Conservation (phyloP, 2,329 filamentous ascomycete species). For the Ampelomyces quisqualis region DNA sequence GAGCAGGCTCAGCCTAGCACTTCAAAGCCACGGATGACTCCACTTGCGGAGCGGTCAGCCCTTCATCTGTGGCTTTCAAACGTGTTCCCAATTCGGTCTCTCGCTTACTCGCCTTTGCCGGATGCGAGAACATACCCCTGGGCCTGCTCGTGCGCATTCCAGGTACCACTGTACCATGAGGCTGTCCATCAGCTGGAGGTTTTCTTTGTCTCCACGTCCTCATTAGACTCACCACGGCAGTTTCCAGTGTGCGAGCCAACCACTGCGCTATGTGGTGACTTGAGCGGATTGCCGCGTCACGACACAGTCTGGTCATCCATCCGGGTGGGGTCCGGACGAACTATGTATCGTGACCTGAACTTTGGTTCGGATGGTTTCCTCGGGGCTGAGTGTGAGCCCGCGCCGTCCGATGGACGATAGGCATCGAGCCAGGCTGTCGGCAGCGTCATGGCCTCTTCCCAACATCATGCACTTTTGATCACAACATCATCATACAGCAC, state of each 20-base stretch:
- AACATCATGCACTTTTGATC: constrained; percentile 1
- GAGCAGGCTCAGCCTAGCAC: constrained; percentile 9
- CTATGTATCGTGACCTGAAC: neutral
- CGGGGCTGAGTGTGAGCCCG: no score
- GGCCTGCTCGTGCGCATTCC: no score
- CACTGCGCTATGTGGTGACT: no score
- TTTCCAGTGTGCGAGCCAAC: constrained; percentile 2
- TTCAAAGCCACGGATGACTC: constrained; percentile 19
- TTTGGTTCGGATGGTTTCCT: no score
- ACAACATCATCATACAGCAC: constrained; percentile 6
- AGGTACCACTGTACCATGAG: constrained; percentile 2
- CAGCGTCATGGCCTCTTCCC: no score
- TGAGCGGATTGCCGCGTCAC: no score
- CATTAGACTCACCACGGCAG: constrained; percentile 8
- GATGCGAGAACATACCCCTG: neutral
- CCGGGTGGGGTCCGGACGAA: constrained; percentile 3
- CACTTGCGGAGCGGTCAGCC: constrained; percentile 28
- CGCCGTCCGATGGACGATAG: neutral
- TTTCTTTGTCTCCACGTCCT: constrained; percentile 2
- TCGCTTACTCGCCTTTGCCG: constrained; percentile 1
- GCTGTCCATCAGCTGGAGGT: constrained; percentile 6
- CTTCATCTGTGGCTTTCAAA: constrained; percentile 28
- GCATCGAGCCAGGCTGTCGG: no score
- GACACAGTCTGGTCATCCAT: no score
- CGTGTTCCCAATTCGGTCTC: constrained; percentile 14